Percentiles rank a stretch among this genome's conserved stretches.
Conservation (phyloP, 495 filamentous ascomycete species). For the Xylaria longipes region DNA sequence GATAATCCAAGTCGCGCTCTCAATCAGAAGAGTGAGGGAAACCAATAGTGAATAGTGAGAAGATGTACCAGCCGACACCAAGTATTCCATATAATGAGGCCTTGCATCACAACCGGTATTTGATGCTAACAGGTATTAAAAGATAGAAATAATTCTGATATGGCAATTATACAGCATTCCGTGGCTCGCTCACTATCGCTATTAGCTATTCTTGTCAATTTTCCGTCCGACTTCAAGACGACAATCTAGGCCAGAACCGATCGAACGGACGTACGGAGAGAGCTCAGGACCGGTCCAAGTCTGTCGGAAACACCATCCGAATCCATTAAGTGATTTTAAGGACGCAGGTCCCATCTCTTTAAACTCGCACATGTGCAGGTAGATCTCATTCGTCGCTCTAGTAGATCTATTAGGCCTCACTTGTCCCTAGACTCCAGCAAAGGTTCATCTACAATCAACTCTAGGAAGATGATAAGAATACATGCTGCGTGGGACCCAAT, state of each 20-base stretch:
- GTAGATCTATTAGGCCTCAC: background rate
- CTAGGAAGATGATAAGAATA: background rate
- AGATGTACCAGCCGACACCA: background rate
- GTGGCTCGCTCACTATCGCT: background rate
- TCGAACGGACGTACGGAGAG: background rate
- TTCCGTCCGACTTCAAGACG: background rate
- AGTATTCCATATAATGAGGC: background rate
- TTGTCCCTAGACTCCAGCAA: background rate
- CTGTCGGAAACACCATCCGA: constrained; percentile 1
- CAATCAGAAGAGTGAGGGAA: background rate
- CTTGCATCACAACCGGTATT: background rate
- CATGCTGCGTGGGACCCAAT: background rate
- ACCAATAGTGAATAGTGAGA: background rate
- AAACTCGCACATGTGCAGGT: background rate
- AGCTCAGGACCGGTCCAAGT: background rate
- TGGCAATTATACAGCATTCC: background rate
- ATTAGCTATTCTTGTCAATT: background rate
- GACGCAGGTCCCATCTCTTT: background rate
- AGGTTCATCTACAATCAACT: background rate
- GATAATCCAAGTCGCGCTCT: background rate
- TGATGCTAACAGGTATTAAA: background rate
- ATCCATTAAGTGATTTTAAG: background rate
- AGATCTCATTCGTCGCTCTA: background rate
- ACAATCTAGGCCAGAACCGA: background rate
- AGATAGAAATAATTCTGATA: background rate